Conservation (phyloP, 805 yeast species). For the Helenozyma baotianmanensis region DNA sequence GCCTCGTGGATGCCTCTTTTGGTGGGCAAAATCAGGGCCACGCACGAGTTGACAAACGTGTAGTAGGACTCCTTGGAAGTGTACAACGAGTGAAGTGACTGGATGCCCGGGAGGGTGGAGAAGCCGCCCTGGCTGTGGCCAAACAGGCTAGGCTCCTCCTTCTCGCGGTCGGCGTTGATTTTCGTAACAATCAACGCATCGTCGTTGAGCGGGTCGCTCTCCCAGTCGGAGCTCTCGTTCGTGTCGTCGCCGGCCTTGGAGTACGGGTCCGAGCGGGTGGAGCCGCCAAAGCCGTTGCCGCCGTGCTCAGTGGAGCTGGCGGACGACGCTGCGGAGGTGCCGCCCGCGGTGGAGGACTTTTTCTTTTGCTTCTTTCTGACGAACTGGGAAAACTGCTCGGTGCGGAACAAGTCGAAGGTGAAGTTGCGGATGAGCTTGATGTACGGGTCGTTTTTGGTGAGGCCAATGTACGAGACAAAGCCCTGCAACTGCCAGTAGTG, state of each 20-base stretch:
- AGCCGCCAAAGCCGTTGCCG: too few species aligned
- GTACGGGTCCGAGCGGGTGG: too few species aligned
- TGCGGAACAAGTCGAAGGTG: slow-evolving; percentile 27
- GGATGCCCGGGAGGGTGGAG: slow-evolving; percentile 10
- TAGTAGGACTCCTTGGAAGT: slow-evolving; percentile 22
- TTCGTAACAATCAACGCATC: slow-evolving; percentile 27
- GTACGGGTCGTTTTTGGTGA: slow-evolving; percentile 38
- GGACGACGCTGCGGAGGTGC: not conserved
- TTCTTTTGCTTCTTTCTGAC: slow-evolving; percentile 15
- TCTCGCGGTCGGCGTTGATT: slow-evolving; percentile 13
- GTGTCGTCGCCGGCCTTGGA: not conserved
- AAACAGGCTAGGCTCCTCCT: not conserved
- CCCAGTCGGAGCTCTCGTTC: slow-evolving; percentile 9
- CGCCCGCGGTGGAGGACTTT: not conserved
- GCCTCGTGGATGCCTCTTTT: slow-evolving; percentile 21
- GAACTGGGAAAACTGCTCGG: slow-evolving; percentile 32
- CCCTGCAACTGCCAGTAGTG: slow-evolving; percentile 39
- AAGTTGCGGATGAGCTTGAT: slow-evolving; percentile 33
- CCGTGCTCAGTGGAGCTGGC: too few species aligned
- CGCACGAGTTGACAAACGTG: slow-evolving; percentile 22
- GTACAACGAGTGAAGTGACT: slow-evolving; percentile 18
- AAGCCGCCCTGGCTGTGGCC: not conserved
- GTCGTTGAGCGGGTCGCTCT: slow-evolving; percentile 19
- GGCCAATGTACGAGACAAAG: slow-evolving; percentile 33
- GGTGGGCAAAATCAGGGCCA: slow-evolving; percentile 28